Base-by-base conservation (phyloP, 1,284 basidiomycete genomes). In the Heliocybe sulcata region DNA sequence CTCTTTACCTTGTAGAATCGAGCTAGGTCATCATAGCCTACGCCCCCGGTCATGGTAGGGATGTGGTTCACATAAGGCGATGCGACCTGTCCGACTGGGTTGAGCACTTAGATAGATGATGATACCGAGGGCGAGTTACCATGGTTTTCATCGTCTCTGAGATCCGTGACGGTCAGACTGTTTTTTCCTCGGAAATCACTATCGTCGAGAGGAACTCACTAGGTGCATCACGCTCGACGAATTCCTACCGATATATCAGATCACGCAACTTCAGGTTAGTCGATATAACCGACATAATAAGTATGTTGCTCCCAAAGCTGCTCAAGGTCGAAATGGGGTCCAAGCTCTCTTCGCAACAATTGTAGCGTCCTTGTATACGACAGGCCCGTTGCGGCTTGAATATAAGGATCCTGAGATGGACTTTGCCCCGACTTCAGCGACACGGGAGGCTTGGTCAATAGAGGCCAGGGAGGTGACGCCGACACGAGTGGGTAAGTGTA, bases 1-100 rank as follows among this genome's bases (percentile, higher is more conserved):
- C 3, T 8, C 45, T 62, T 53, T 42, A 70, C 72, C 66, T 75
- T 76, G 61, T 77, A 78, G 59, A 77, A 76, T 27, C 76, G 69
- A 9, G 70, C 66, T 14, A 75, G 61, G 3, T 77, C 69, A 22
- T 71, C 62, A 50, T 67, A 67, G 2, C 72, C 75, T 27, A 76
- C 66, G 19, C 73, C 76, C 6, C 76, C 76, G 1, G 71, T 77
- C 71, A 77, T 67, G 4, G 76, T 77, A 16, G 77, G 65, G 25
- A 78, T 66, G 56, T 76, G 77, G 58, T 76, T 79, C 31, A 79
- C 77, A 54, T 76, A 77, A 20, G 74, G 75, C n/a, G 69, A 66
- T n/a, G 67, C 57, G 14, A 77, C 74, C 75, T 77, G n/a, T 45
- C 19, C 45, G 47, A 45, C 27, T 31, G 3, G 19, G 19, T 52